These are phyloP conservation scores for Ilyonectria mors-panacis DNA, from an alignment of 2,329 filamentous ascomycete genomes.

Conservation along the genomic window DNA sequence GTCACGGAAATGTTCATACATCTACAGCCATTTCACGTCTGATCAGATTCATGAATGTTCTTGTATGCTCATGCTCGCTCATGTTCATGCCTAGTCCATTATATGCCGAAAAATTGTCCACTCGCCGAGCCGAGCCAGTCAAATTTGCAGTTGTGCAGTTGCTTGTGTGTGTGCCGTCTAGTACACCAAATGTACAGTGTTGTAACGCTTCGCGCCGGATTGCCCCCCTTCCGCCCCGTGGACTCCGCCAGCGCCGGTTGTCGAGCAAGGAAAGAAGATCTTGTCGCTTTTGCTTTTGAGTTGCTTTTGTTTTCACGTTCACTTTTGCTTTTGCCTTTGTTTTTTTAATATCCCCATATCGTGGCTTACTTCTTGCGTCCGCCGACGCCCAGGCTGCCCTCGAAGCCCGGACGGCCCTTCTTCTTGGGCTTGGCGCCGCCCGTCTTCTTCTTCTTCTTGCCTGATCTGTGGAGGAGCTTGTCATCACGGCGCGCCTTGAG, in stretches of 20 bases:
- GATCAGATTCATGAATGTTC: neutral
- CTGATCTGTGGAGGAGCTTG: constrained; percentile 72
- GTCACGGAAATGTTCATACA: neutral
- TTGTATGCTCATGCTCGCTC: constrained; percentile 5
- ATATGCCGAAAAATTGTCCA: constrained; percentile 4
- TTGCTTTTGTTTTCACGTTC: constrained; percentile 14
- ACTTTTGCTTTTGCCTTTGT: constrained; percentile 21
- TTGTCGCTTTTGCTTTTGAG: constrained; percentile 28
- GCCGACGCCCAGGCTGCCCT: constrained; percentile 75
- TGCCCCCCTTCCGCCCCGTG: constrained; percentile 35
- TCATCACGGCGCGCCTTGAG: constrained; percentile 81
- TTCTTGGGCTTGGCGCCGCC: constrained; percentile 53
- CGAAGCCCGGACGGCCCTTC: constrained; percentile 75
- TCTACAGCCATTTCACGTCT: neutral
- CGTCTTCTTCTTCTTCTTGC: constrained; percentile 68
- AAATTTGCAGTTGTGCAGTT: constrained; percentile 3
- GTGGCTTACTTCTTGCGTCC: constrained; percentile 62
- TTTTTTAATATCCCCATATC: constrained; percentile 8
- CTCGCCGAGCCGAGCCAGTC: constrained; percentile 6
- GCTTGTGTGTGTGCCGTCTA: constrained; percentile 11
- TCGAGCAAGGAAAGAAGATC: constrained; percentile 37
- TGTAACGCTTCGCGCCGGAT: constrained; percentile 26
- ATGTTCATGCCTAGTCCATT: constrained; percentile 18
- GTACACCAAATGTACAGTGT: constrained; percentile 25
- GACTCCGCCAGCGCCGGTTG: constrained; percentile 47